Evolutionary conservation across 208 protist genomes (phyloP).

Genomic region (Willaertia magna): DNA sequence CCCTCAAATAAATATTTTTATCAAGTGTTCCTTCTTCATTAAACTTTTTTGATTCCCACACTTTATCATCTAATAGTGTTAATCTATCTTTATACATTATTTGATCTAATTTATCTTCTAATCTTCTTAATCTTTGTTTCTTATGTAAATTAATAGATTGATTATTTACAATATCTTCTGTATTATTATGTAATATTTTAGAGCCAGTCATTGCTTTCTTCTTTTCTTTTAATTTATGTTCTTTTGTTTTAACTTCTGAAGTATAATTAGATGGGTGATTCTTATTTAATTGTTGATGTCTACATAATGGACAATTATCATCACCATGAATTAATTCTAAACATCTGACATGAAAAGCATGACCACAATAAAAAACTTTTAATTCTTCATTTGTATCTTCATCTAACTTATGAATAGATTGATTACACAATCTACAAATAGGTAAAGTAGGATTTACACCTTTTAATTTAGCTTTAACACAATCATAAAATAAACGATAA

Average conservation of each 20-base stretch:
- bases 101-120: too few relatives aligned
- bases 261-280: too few relatives aligned
- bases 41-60: too few relatives aligned
- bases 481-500: background rate
- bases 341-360: background rate
- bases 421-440: background rate
- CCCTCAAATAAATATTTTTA: too few relatives aligned
- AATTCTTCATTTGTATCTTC: background rate
- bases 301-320: background rate
- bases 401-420: background rate
- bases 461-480: background rate
- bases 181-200: background rate
- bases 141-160: too few relatives aligned
- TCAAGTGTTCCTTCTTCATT: too few relatives aligned
- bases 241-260: background rate
- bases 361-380: background rate
- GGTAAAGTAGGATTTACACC: background rate
- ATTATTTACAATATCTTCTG: too few relatives aligned
- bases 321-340: background rate
- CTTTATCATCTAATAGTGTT: too few relatives aligned
- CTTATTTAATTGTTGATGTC: background rate
- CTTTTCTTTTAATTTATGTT: background rate
- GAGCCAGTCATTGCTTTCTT: background rate
- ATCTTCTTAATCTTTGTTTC: too few relatives aligned
- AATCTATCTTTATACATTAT: too few relatives aligned